Evolutionary conservation across 2,329 filamentous ascomycete species (phyloP), one percentile per base, ranked within the genome.

Genomic region (Talaromyces sp.): DNA sequence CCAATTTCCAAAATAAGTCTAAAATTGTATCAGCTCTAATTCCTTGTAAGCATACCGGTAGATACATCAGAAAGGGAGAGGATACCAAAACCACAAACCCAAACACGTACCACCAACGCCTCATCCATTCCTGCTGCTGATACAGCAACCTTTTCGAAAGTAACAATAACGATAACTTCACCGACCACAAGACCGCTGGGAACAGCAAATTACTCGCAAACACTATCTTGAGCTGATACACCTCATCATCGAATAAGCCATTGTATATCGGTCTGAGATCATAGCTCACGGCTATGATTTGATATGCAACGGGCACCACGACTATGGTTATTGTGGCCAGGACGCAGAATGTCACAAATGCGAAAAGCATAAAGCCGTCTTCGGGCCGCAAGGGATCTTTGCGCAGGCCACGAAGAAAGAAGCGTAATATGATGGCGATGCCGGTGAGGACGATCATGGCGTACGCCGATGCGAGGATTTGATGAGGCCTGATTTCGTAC

Each of bases 111-210:
- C 75, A 77, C 79, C 78, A 81, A 43, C 76, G 67, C 35, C 69
- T 73, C 47, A 78, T 75, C 3, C 70, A 39, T 11, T 52, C 66
- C 3, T 67, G 69, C 11, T 78, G 69, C 5, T 76, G 75, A 13
- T 66, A 66, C 61, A 80, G 65, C 25, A 80, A 66, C 22, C 74
- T 73, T 50, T 74, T 75, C 66, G 80, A 80, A 56, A 81, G 72
- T 9, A 74, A 70, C 58, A 81, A 69, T 49, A 81, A 69, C 3
- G 75, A 77, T 15, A 79, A 73, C 65, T 81, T 81, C 52, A 79
- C 74, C 31, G 75, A 70, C 77, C 77, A 80, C 10, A 81, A 70
- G 22, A 73, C 74, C 15, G 73, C 67, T 73, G 78, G 80, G 61
- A 79, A 74, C 19, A 77, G 69, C 43, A 79, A 72, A 7, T 73